Evolutionary conservation across 1,284 basidiomycete genomes (phyloP).

Genomic region (Tetrapyrgos nigripes): DNA sequence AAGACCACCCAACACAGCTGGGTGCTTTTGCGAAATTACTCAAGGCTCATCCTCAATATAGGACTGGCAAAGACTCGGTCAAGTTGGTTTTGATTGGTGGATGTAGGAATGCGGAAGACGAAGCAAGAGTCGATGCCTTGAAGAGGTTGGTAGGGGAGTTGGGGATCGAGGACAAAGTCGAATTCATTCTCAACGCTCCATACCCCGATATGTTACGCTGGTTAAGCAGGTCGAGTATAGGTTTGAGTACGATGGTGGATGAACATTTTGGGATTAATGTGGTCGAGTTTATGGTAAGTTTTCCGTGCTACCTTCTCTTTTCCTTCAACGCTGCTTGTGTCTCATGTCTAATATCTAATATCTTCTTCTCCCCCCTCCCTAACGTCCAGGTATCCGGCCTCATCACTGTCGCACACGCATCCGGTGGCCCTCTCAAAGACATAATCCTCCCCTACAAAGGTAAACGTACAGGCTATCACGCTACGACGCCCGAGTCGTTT

Average conservation of each 20-base stretch:
- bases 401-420: conserved; percentile 92
- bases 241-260: conserved; percentile 97
- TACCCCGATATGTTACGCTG: conserved; percentile 75
- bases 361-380: background rate
- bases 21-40: conserved; percentile 72
- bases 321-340: background rate
- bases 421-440: conserved; percentile 91
- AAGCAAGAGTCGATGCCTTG: conserved; percentile 70
- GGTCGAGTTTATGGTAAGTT: conserved; percentile 93
- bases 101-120: conserved; percentile 80
- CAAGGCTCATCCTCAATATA: conserved; percentile 61
- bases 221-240: conserved; percentile 80
- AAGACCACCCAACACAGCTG: conserved; percentile 90
- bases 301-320: conserved; percentile 12
- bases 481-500: conserved; percentile 71
- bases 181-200: conserved; percentile 86
- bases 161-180: conserved; percentile 71
- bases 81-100: conserved; percentile 85
- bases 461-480: conserved; percentile 86
- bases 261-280: conserved; percentile 99
- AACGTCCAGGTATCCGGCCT: conserved; percentile 86
- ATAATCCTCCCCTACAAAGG: conserved; percentile 86
- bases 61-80: conserved; percentile 35
- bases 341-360: conserved; percentile 1
- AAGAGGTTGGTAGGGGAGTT: conserved; percentile 67